Evolutionary conservation across 768 basidiomycete species (phyloP).

Genomic region (Lentinus tigrinus): DNA sequence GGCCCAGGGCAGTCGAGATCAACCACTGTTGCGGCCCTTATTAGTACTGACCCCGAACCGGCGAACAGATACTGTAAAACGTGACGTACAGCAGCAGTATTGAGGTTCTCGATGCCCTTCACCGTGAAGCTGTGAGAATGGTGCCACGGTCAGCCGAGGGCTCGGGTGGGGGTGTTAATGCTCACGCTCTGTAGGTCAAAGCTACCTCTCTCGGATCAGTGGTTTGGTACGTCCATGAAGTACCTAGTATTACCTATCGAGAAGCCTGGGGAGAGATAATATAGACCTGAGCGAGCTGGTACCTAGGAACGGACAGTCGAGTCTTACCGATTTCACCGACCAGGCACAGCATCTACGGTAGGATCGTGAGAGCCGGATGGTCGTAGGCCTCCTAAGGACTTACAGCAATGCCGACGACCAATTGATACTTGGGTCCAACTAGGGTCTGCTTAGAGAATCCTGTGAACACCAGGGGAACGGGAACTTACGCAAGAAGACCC

Average conservation of each 20-base stretch:
- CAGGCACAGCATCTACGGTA: not conserved
- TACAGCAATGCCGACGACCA: not conserved
- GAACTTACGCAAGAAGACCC: not conserved
- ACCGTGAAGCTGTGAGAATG: not conserved
- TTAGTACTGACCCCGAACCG: too few relatives aligned
- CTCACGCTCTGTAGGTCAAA: not conserved
- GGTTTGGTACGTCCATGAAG: too few relatives aligned
- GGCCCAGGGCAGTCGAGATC: not conserved
- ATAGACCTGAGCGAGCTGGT: not conserved
- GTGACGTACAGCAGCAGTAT: not conserved
- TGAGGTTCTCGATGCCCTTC: not conserved
- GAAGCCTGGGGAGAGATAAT: not conserved
- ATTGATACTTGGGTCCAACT: not conserved
- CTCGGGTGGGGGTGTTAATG: too few relatives aligned
- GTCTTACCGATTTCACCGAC: not conserved
- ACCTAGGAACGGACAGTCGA: not conserved
- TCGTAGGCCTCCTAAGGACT: not conserved
- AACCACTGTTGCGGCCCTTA: not conserved
- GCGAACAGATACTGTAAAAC: not conserved
- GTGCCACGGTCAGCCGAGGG: not conserved
- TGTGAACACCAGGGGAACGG: not conserved
- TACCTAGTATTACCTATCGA: not conserved
- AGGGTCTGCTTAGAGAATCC: not conserved
- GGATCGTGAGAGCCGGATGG: too few relatives aligned
- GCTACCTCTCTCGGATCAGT: not conserved